phyloP scores from a whole-genome alignment of 163 green algal species.

The Chlamydomonas reinhardtii region DNA sequence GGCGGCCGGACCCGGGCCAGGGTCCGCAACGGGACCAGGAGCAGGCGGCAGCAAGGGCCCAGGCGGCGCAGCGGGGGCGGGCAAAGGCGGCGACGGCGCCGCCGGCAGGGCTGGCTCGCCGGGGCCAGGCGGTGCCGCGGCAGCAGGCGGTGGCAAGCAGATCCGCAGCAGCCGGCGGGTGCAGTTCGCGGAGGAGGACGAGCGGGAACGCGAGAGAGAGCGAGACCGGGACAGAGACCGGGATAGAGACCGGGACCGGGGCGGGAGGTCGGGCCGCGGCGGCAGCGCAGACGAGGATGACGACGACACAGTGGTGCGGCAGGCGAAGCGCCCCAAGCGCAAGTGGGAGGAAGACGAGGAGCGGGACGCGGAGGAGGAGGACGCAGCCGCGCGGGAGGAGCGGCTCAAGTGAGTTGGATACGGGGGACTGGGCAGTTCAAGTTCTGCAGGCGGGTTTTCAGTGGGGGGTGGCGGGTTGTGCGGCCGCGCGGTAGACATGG shows the following conservation, averaged over 20 bases:
- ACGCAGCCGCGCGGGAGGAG: constrained; percentile 48
- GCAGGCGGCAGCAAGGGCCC: constrained; percentile 1
- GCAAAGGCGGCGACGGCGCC: background rate
- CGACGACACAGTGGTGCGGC: constrained; percentile 33
- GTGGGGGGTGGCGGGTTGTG: no score
- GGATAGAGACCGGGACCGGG: background rate
- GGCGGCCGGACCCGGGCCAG: background rate
- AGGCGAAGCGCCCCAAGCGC: constrained; percentile 55
- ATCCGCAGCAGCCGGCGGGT: constrained; percentile 9
- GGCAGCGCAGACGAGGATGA: constrained; percentile 26
- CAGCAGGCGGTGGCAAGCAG: constrained; percentile 28
- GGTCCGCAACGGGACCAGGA: constrained; percentile 48
- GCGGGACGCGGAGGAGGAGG: constrained; percentile 61
- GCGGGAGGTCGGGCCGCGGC: background rate
- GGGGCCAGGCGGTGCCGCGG: background rate
- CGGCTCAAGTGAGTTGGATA: constrained; percentile 14
- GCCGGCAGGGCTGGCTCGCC: background rate
- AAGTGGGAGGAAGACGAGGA: constrained; percentile 77
- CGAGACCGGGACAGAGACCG: constrained; percentile 1
- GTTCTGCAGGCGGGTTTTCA: no score
- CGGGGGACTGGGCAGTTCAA: no score
- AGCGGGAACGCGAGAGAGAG: background rate
- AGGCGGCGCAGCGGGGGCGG: background rate
- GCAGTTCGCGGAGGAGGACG: constrained; percentile 1
- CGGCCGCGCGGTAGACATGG: no score